Conservation (phyloP, 768 basidiomycete genomes). For the Phanerochaete carnosa region DNA sequence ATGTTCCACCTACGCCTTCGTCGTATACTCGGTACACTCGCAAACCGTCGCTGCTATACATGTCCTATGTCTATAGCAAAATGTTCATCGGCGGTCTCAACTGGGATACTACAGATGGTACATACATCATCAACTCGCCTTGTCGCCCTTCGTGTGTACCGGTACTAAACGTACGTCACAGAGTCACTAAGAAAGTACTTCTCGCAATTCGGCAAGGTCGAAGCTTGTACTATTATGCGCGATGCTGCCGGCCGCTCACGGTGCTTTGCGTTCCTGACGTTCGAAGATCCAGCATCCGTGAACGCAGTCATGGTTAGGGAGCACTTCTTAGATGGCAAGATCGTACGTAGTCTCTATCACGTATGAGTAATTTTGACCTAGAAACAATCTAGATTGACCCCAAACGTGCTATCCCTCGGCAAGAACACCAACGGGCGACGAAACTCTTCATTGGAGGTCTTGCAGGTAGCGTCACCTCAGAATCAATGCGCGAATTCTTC, state of each 20-base stretch:
- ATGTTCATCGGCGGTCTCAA: conserved; percentile 99
- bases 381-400: conserved; percentile 80
- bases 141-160: conserved; percentile 34
- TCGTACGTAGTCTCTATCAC: conserved; percentile 53
- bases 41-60: conserved; percentile 4
- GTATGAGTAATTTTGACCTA: conserved; percentile 2
- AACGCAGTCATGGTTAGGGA: conserved; percentile 95
- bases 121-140: conserved; percentile 37
- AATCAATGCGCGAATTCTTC: conserved; percentile 91
- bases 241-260: conserved; percentile 92
- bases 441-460: conserved; percentile 97
- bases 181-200: conserved; percentile 86
- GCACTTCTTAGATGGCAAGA: conserved; percentile 95
- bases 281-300: conserved; percentile 88
- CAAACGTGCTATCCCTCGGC: conserved; percentile 96
- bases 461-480: conserved; percentile 87
- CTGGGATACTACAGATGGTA: conserved; percentile 99
- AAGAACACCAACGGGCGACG: conserved; percentile 90
- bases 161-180: conserved; percentile 46
- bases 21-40: conserved; percentile 10
- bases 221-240: conserved; percentile 98
- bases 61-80: conserved; percentile 63
- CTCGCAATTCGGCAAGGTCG: conserved; percentile 93
- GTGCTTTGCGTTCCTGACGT: conserved; percentile 97
- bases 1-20: conserved; percentile 24